These are phyloP conservation scores for Wallacemonas collosoma DNA, from an alignment of 208 protist species.

Conservation along the genomic window DNA sequence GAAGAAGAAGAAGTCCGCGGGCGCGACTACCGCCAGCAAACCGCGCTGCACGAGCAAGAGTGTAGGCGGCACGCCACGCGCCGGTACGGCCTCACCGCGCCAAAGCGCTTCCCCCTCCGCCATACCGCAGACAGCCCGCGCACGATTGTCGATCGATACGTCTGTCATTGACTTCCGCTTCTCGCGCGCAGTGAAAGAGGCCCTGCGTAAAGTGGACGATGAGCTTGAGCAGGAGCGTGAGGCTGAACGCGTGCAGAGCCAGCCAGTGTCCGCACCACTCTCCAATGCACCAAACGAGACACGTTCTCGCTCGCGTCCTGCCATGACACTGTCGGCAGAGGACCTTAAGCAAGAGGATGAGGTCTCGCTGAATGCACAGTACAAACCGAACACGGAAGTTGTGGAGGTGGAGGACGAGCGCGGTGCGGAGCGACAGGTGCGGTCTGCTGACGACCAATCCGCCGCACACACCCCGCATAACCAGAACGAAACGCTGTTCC, in stretches of 20 bases:
- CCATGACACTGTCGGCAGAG: slow-evolving; percentile 12
- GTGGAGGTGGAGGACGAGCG: not conserved
- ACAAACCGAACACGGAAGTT: not conserved
- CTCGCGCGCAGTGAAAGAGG: slow-evolving; percentile 10
- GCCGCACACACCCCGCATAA: slow-evolving; percentile 8
- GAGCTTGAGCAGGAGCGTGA: slow-evolving; percentile 11
- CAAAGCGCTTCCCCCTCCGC: slow-evolving; percentile 1
- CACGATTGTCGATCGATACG: slow-evolving; percentile 1
- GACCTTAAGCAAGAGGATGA: slow-evolving; percentile 10
- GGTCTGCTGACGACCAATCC: not conserved
- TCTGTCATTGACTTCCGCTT: slow-evolving; percentile 19
- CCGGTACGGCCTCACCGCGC: not conserved
- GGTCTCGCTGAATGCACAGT: not conserved
- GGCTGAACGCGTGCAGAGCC: not conserved
- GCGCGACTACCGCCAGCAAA: not conserved
- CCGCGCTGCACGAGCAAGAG: not conserved
- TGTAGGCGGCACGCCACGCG: slow-evolving; percentile 9
- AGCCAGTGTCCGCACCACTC: not conserved
- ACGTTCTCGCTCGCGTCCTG: slow-evolving; percentile 4
- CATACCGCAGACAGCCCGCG: slow-evolving; percentile 7
- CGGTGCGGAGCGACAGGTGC: slow-evolving; percentile 1
- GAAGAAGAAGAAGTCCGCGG: slow-evolving; percentile 12
- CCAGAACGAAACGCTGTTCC: not conserved
- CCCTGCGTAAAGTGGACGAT: slow-evolving; percentile 12
- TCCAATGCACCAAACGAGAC: not conserved